A percentile compares a stretch with the other conserved stretches of the same genome.
These are phyloP conservation scores for Mycotypha africana DNA, from an alignment of 371 early-diverging fungal species.

Conservation along the genomic window DNA sequence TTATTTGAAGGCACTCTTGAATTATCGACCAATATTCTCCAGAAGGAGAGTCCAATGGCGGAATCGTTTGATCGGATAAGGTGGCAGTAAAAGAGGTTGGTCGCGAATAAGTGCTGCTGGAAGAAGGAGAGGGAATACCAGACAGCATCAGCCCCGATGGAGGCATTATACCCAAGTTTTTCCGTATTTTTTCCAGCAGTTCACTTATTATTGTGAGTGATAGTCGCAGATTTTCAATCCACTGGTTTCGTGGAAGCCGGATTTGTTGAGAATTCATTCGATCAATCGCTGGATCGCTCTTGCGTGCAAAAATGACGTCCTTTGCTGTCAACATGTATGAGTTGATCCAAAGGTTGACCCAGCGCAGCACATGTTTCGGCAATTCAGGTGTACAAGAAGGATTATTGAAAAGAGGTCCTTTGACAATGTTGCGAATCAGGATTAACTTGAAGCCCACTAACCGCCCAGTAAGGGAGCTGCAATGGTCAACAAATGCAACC, in stretches of 20 bases:
- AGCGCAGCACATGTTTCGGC: slow-evolving; percentile 44
- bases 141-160: slow-evolving; percentile 28
- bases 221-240: slow-evolving; percentile 51
- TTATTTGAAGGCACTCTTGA: slow-evolving; percentile 24
- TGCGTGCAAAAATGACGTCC: slow-evolving; percentile 35
- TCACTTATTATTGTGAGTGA: slow-evolving; percentile 52
- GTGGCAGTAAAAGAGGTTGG: slow-evolving; percentile 35
- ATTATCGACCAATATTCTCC: slow-evolving; percentile 20
- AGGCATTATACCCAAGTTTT: slow-evolving; percentile 28
- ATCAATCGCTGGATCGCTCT: slow-evolving; percentile 29
- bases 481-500: slow-evolving; percentile 47
- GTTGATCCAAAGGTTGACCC: slow-evolving; percentile 56
- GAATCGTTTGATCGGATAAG: slow-evolving; percentile 17
- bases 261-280: slow-evolving; percentile 16
- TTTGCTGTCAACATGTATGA: slow-evolving; percentile 43
- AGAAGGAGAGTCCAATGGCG: too few species aligned
- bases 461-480: slow-evolving; percentile 46
- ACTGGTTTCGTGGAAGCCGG: slow-evolving; percentile 32
- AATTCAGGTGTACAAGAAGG: slow-evolving; percentile 43
- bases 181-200: slow-evolving; percentile 48
- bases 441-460: slow-evolving; percentile 52
- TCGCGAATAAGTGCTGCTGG: slow-evolving; percentile 26
- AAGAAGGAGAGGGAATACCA: slow-evolving; percentile 24
- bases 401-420: slow-evolving; percentile 56
- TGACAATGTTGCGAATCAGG: slow-evolving; percentile 53